A percentile compares a stretch with the other conserved stretches of the same genome.
Conservation (phyloP, 1,284 basidiomycete species). For the Gymnopus androsaceus region DNA sequence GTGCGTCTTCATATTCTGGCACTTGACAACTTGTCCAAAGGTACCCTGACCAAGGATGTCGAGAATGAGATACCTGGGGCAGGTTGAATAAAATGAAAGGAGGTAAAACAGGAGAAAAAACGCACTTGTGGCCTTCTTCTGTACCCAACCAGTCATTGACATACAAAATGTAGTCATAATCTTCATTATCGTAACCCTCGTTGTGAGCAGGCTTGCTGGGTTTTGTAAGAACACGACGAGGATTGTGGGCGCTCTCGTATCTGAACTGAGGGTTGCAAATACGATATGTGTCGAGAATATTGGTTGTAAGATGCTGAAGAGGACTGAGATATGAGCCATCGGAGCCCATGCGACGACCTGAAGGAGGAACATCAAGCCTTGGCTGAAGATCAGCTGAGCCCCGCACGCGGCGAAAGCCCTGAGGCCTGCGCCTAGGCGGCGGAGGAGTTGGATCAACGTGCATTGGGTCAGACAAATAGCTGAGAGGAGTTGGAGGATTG, state of each 20-base stretch:
- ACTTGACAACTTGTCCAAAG: constrained; percentile 99
- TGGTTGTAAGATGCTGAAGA: constrained; percentile 83
- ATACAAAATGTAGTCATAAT: constrained; percentile 96
- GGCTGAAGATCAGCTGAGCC: constrained; percentile 72
- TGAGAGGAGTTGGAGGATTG: constrained; percentile 69
- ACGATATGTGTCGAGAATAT: constrained; percentile 86
- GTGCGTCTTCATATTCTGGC: constrained; percentile 99
- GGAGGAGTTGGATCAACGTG: constrained; percentile 47
- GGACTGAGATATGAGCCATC: constrained; percentile 76
- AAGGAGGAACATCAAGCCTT: constrained; percentile 56
- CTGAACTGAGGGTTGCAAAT: constrained; percentile 92
- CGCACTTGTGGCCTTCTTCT: constrained; percentile 89
- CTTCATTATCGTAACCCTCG: constrained; percentile 95
- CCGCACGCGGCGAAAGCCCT: constrained; percentile 72
- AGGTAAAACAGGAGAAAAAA: constrained; percentile 24
- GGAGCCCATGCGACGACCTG: constrained; percentile 66
- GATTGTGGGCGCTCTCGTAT: constrained; percentile 92
- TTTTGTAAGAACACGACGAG: constrained; percentile 91
- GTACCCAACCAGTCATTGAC: constrained; percentile 94
- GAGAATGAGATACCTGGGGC: constrained; percentile 87
- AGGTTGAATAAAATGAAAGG: constrained; percentile 4
- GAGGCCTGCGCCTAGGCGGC: constrained; percentile 65
- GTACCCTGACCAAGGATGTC: constrained; percentile 98
- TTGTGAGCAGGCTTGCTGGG: constrained; percentile 93
- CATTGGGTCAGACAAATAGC: constrained; percentile 54